Evolutionary conservation across 306 rosid species (phyloP).

Genomic region (Acacia acuminata): DNA sequence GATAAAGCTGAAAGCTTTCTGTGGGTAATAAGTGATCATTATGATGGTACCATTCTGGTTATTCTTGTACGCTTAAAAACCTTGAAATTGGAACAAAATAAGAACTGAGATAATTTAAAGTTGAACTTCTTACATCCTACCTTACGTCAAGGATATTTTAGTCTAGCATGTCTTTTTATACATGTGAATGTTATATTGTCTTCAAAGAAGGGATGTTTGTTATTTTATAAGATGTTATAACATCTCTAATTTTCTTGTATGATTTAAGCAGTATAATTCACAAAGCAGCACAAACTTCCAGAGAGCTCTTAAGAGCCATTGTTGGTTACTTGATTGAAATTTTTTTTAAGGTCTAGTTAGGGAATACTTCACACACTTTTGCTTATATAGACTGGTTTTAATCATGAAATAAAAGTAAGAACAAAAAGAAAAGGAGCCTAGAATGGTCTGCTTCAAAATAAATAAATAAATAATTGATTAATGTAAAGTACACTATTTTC

Average conservation of each 20-base stretch:
- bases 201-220: slow-evolving; percentile 20
- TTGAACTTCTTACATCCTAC: not conserved
- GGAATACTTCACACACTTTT: not conserved
- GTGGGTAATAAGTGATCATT: not conserved
- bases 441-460: not conserved
- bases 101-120: not conserved
- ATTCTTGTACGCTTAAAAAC: not conserved
- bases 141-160: not conserved
- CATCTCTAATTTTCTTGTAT: slow-evolving; percentile 4
- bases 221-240: not conserved
- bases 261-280: not conserved
- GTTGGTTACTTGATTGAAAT: not conserved
- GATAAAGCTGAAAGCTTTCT: not conserved
- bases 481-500: too few relatives aligned
- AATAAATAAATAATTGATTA: too few relatives aligned
- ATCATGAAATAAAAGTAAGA: not conserved
- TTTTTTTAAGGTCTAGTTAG: too few relatives aligned
- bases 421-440: not conserved
- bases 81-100: not conserved
- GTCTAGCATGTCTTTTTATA: not conserved
- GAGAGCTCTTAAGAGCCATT: not conserved
- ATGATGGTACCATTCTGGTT: not conserved
- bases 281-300: not conserved
- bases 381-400: not conserved
- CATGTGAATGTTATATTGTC: slow-evolving; percentile 12